Conservation (phyloP, 2,329 filamentous ascomycete genomes). For the Aaosphaeria arxii region DNA sequence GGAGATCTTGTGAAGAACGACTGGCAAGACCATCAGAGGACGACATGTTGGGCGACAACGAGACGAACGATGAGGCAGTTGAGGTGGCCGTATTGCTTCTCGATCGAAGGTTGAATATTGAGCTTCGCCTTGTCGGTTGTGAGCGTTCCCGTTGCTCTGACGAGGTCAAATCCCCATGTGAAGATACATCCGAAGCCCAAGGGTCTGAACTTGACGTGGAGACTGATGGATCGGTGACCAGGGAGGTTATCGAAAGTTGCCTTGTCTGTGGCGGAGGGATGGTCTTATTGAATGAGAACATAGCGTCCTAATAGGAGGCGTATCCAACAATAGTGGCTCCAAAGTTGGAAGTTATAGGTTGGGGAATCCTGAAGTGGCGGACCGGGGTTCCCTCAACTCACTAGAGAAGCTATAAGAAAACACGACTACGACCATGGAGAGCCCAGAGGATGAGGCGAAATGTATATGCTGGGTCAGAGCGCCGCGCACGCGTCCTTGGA, state of each 20-base stretch:
- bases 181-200: constrained; percentile 20
- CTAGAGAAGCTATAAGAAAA: constrained; percentile 14
- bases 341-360: constrained; percentile 16
- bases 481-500: constrained; percentile 21
- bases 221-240: constrained; percentile 16
- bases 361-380: constrained; percentile 17
- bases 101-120: constrained; percentile 36
- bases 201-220: constrained; percentile 18
- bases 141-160: constrained; percentile 25
- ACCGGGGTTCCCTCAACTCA: constrained; percentile 25
- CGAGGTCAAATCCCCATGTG: constrained; percentile 25
- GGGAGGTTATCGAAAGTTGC: constrained; percentile 33
- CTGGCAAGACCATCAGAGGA: constrained; percentile 17
- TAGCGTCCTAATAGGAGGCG: constrained; percentile 13
- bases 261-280: constrained; percentile 25
- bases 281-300: constrained; percentile 38
- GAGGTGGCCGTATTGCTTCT: constrained; percentile 37
- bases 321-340: constrained; percentile 5
- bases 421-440: constrained; percentile 23
- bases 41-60: constrained; percentile 21
- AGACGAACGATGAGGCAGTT: constrained; percentile 25
- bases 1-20: constrained; percentile 21
- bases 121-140: constrained; percentile 24
- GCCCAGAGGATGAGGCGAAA: constrained; percentile 9
- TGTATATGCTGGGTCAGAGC: constrained; percentile 17